These are phyloP conservation scores for Colletotrichum sp. DNA, from an alignment of 2,329 filamentous ascomycete genomes.

Conservation along the genomic window DNA sequence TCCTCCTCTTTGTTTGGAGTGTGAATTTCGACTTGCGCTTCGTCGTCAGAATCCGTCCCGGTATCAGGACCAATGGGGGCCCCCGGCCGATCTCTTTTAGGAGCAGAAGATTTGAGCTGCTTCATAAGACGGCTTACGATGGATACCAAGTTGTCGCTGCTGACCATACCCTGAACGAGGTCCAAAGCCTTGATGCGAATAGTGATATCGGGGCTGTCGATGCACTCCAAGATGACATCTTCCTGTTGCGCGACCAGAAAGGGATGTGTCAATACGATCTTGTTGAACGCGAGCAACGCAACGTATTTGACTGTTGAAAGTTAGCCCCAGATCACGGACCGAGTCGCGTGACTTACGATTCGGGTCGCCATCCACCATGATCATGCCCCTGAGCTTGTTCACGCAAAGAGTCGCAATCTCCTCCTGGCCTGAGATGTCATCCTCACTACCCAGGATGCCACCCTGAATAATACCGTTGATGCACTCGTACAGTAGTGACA, in stretches of 20 bases:
- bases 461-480: slow-evolving; percentile 99
- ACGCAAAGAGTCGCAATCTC: slow-evolving; percentile 94
- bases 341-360: slow-evolving; percentile 69
- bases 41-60: slow-evolving; percentile 54
- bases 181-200: slow-evolving; percentile 93
- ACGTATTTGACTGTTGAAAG: slow-evolving; percentile 85
- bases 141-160: slow-evolving; percentile 79
- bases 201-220: slow-evolving; percentile 94
- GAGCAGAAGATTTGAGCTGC: slow-evolving; percentile 74
- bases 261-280: slow-evolving; percentile 88
- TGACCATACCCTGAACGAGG: slow-evolving; percentile 92
- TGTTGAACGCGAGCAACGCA: slow-evolving; percentile 91
- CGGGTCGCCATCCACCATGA: slow-evolving; percentile 89
- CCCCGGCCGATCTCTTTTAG: slow-evolving; percentile 50
- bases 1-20: slow-evolving; percentile 39
- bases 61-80: slow-evolving; percentile 49
- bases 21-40: slow-evolving; percentile 49
- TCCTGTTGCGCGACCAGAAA: slow-evolving; percentile 90
- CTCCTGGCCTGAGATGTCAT: slow-evolving; percentile 81
- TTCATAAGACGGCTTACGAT: slow-evolving; percentile 88
- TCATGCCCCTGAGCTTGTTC: slow-evolving; percentile 90
- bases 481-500: slow-evolving; percentile 98
- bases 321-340: not conserved
- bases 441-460: slow-evolving; percentile 84
- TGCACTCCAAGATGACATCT: slow-evolving; percentile 94